Percentiles rank a stretch among this genome's conserved stretches.
Evolutionary conservation across 176 grass and related monocot species (phyloP).

Genomic region (Echinochloa phyllopogon): DNA sequence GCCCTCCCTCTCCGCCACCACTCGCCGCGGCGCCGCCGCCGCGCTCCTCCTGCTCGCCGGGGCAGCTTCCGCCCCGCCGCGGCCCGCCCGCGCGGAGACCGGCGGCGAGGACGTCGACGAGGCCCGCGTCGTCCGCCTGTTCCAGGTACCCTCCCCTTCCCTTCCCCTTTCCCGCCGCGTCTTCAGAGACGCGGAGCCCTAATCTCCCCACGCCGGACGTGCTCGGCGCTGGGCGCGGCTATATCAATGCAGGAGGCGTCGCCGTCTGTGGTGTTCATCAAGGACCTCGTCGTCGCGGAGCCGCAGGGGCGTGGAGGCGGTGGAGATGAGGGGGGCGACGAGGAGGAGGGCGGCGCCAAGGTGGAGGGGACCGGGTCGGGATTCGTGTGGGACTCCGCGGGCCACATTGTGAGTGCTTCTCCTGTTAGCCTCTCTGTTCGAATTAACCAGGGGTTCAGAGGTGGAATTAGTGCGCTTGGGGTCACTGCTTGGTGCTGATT

Average conservation of each 20-base stretch:
- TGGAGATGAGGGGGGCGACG: background rate
- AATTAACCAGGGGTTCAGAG: background rate
- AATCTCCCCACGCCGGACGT: background rate
- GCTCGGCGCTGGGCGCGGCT: background rate
- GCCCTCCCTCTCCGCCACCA: background rate
- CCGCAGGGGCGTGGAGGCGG: background rate
- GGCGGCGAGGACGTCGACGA: constrained; percentile 51
- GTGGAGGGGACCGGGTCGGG: constrained; percentile 84
- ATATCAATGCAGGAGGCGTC: constrained; percentile 66
- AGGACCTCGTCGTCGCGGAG: constrained; percentile 52
- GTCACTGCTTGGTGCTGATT: background rate
- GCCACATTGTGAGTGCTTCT: constrained; percentile 69
- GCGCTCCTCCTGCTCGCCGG: constrained; percentile 33
- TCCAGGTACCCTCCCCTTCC: constrained; percentile 29
- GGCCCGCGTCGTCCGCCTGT: constrained; percentile 50
- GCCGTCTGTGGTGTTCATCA: constrained; percentile 94
- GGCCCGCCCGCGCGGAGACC: constrained; percentile 27
- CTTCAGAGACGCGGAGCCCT: background rate
- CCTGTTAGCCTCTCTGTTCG: background rate
- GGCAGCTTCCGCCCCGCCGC: background rate
- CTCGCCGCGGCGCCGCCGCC: constrained; percentile 33
- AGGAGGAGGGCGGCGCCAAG: constrained; percentile 47
- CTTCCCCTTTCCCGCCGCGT: rapidly evolving
- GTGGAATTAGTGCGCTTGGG: background rate
- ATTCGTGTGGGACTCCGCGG: constrained; percentile 75